Base-by-base conservation (phyloP, 306 rosid species). In the Pachyrhizus erosus region DNA sequence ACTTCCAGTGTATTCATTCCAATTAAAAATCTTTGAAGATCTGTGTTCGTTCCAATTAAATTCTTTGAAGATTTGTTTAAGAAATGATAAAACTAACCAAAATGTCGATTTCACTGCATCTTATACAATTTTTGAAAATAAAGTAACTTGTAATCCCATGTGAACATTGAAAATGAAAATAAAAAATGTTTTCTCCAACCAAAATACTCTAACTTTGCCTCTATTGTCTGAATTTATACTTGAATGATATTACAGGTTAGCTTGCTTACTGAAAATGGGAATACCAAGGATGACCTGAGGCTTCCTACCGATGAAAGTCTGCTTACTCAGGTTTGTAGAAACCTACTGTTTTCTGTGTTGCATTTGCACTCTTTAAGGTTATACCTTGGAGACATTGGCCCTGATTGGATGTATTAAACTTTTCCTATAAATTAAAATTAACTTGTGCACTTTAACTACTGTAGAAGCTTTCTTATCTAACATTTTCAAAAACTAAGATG, bases 261-360 rank as follows among this genome's bases (percentile, higher is more conserved):
- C 72, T 77, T 91, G 74, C 90, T 91, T 37, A 85, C 93, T 48
- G 95, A 91, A 11, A 91, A 88, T 65, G 95, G 95, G 0, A 86
- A 70, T 76, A 91, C 95, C 57, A 91, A 91, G 88, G 89, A 86
- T 68, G 89, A 86, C 58, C 82, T 82, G 31, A 86, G 29, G 70
- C 89, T 86, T 69, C 89, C 95, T 21, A 89, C 90, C 15, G 95
- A 91, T 79, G 95, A 91, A 0, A 75, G 0, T 83, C 86, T 91
- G 83, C 95, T 91, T 73, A 3, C 85, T 42, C 95, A 86, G 93
- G 95, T 91, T 62, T 18, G 91, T 72, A n/a, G 66, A 49, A 66
- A 24, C 27, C 70, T 57, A 52, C 37, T 29, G 33, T 20, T 51
- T 34, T 27, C 20, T 75, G 5, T 74, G 14, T 69, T 69, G 64